Base-by-base conservation (phyloP, 352 stramenopile genomes). In the Elongisporangium anandrum region DNA sequence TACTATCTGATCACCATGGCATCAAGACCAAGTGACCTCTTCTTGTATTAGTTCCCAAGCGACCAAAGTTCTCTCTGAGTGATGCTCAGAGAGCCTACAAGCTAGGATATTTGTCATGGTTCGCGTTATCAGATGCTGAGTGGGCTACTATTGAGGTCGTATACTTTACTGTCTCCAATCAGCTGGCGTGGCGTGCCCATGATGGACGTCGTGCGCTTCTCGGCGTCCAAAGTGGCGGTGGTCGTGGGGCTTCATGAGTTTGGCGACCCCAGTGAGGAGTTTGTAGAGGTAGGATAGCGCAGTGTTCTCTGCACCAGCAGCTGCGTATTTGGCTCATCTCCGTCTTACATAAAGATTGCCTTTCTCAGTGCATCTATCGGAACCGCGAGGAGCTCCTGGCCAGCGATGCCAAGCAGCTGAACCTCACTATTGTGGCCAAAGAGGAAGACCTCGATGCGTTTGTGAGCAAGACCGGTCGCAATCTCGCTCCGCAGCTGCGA, bases 171-270 rank as follows among this genome's bases (percentile, higher is more conserved):
- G n/a, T n/a, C n/a, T n/a, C n/a, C n/a, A n/a, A n/a, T n/a, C n/a
- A n/a, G n/a, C n/a, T n/a, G n/a, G n/a, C n/a, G n/a, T n/a, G n/a
- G n/a, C n/a, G n/a, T n/a, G n/a, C n/a, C n/a, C n/a, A n/a, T n/a
- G n/a, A 15, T 52, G 34, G 29, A 48, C 13, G 61, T 81, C 23
- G 66, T 91, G 55, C 84, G 75, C 54, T 79, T 87, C 50, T 82
- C 81, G 34, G 84, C 84, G 50, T 92, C 81, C 24, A 88, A 86
- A 51, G 76, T 94, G 49, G 84, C 84, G 51, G 69, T 80, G 7
- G 66, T 89, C 24, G 69, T 83, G 29, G 81, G 84, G 29, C 70
- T 94, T 39, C 84, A 93, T 57, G 84, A 88, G 63, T 93, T 79
- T 54, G 79, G 77, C 1, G 74, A 91, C 56, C 52, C 79, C 2